Evolutionary conservation across 169 alveolate species (phyloP), one percentile per base, ranked within the genome.

Genomic region (Pseudocohnilembus persalinus): DNA sequence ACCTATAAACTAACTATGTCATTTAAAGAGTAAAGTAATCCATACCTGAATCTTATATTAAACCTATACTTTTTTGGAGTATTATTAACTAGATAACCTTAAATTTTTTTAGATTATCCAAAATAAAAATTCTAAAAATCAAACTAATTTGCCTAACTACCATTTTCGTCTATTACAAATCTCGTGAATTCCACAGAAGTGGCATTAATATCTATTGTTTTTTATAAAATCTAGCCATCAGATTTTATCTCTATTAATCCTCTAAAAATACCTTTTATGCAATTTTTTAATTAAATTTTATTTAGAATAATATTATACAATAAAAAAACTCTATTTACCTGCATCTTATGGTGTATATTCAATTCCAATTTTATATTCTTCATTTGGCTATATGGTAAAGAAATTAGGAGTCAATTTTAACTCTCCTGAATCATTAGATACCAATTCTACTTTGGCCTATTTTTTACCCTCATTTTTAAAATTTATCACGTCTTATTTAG

Each of bases 401-500:
- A 82, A 49, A 15, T 82, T 72, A 0, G 96, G 93, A 73, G 88
- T 91, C 29, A 92, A 84, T 29, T 77, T 29, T 74, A 92, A 81
- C 32, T 89, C 94, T 1, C 88, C 83, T 73, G 82, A 82, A 85
- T 91, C 91, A n/a, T 92, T 94, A 65, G 82, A 83, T 49, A 80
- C 91, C 34, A 95, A 85, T 76, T 81, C 88, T 0, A 95, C 94
- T 77, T 84, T 91, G 28, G 95, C 94, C 0, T 95, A 77, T 63
- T 90, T 87, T 29, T 91, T 83, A 0, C 97, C 97, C 73, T 95
- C 97, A 79, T 95, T 95, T 84, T 93, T 88, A 90, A 95, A 95
- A 35, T 91, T 90, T 27, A 95, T 92, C 1, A 76, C 76, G 74
- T 95, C 97, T 20, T 83, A 80, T 87, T 92, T 95, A 27, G 92